These are phyloP conservation scores for Trypanosoma avium DNA, from an alignment of 208 protist species.

Conservation along the genomic window DNA sequence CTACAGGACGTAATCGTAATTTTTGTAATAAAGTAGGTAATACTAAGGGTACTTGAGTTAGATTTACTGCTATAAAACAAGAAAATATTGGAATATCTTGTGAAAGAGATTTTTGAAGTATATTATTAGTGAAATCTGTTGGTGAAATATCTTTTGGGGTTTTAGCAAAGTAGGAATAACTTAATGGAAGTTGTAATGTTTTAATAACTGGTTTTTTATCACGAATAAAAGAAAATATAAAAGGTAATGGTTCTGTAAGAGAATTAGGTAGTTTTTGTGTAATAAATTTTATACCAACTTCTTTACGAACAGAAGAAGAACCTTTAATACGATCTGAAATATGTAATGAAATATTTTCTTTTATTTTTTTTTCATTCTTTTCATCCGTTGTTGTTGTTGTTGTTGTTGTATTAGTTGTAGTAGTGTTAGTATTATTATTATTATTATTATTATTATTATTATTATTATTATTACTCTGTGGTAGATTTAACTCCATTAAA, in stretches of 20 bases:
- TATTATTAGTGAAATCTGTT: conserved; percentile 34
- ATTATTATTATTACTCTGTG: conserved; percentile 11
- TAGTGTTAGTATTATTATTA: neutral
- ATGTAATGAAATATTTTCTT: neutral
- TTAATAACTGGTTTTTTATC: conserved; percentile 33
- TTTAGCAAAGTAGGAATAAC: conserved; percentile 69
- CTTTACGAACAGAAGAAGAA: conserved; percentile 23
- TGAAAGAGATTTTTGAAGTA: conserved; percentile 37
- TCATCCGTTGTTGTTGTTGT: neutral
- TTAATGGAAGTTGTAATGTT: conserved; percentile 29
- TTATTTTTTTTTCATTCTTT: neutral
- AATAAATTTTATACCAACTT: conserved; percentile 30
- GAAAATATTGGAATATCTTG: conserved; percentile 32
- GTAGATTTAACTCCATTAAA: conserved; percentile 28
- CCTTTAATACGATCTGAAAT: conserved; percentile 50
- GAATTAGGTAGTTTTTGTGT: conserved; percentile 37
- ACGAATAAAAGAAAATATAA: conserved; percentile 40
- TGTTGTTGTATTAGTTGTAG: neutral
- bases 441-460: neutral
- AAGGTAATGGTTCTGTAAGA: conserved; percentile 28
- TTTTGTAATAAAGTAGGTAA: conserved; percentile 32
- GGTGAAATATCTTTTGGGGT: conserved; percentile 22
- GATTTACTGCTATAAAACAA: conserved; percentile 53
- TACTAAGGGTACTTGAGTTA: conserved; percentile 33
- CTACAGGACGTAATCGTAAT: conserved; percentile 49